Evolutionary conservation across 176 grass and related monocot species (phyloP), one percentile per base, ranked within the genome.

Genomic region (Urochloa ruziziensis): DNA sequence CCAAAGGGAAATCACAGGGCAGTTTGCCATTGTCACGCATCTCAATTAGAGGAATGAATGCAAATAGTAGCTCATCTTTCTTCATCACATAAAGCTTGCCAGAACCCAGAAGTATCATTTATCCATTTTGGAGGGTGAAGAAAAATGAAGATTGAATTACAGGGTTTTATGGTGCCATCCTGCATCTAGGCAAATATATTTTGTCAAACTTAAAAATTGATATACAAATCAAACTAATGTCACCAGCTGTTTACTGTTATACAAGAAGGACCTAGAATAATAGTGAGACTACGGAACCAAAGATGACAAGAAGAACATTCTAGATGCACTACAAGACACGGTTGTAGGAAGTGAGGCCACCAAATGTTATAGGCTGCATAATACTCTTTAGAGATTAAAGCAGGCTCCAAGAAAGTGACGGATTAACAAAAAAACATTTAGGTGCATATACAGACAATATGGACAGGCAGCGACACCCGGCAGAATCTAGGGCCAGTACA

Each of bases 331-430:
- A 39, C 39, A 28, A 69, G 18, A 49, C 6, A 57, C 19, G 12
- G 77, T 2, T 63, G 62, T 62, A n/a, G 63, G 42, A 84, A 84
- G 24, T 43, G 9, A 54, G 12, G 32, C 33, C 19, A 78, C 24
- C 33, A 75, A 52, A 51, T 69, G 76, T 43, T 72, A 42, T 28
- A 71, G 33, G 34, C 43, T 23, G 27, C 23, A 67, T 56, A 17
- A 13, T 30, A 62, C 48, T 39, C 34, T 79, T 1, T 19, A 59
- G 70, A 36, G 69, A 14, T 10, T 2, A n/a, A n/a, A n/a, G n/a
- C n/a, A n/a, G 67, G 75, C 23, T 29, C 68, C 34, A 67, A 47
- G 87, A 84, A 66, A 79, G 76, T 32, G 68, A 74, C 19, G 21
- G 4, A 5, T 5, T 40, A 80, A 80, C 29, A 29, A 74, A 67